Evolutionary conservation across 169 alveolate species (phyloP).

Genomic region (Condylostoma magnum): DNA sequence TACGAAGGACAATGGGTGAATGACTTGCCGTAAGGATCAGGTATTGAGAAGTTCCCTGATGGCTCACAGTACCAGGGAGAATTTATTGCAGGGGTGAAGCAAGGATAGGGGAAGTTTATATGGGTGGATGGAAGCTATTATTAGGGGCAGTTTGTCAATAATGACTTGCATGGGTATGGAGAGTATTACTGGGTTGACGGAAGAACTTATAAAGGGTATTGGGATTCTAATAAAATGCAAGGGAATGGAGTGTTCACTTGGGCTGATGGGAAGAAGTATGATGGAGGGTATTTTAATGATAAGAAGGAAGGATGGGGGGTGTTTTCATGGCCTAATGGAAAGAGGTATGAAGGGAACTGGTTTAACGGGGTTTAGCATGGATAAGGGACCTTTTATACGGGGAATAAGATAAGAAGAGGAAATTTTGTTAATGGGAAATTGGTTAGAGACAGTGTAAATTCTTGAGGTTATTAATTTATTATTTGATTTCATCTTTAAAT

Average conservation of each 20-base stretch:
- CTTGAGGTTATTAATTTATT: too few relatives aligned
- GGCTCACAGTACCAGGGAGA: constrained; percentile 58
- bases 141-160: constrained; percentile 52
- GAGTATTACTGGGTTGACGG: constrained; percentile 24
- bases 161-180: constrained; percentile 33
- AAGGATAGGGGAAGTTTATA: constrained; percentile 67
- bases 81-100: constrained; percentile 51
- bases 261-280: constrained; percentile 48
- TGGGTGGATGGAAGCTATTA: constrained; percentile 82
- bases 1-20: constrained; percentile 56
- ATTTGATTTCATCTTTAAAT: too few relatives aligned
- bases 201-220: constrained; percentile 51
- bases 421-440: too few relatives aligned
- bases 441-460: too few relatives aligned
- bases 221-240: constrained; percentile 59
- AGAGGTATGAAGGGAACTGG: constrained; percentile 36
- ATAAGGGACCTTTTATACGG: constrained; percentile 35
- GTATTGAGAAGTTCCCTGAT: constrained; percentile 63
- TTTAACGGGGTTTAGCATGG: constrained; percentile 37
- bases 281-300: constrained; percentile 63
- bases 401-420: constrained; percentile 36
- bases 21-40: constrained; percentile 45
- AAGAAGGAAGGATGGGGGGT: constrained; percentile 70
- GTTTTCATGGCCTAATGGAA: constrained; percentile 66
- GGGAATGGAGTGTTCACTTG: constrained; percentile 68